Evolutionary conservation across 495 filamentous ascomycete species (phyloP).

Genomic region (Penicillium tannophilum): DNA sequence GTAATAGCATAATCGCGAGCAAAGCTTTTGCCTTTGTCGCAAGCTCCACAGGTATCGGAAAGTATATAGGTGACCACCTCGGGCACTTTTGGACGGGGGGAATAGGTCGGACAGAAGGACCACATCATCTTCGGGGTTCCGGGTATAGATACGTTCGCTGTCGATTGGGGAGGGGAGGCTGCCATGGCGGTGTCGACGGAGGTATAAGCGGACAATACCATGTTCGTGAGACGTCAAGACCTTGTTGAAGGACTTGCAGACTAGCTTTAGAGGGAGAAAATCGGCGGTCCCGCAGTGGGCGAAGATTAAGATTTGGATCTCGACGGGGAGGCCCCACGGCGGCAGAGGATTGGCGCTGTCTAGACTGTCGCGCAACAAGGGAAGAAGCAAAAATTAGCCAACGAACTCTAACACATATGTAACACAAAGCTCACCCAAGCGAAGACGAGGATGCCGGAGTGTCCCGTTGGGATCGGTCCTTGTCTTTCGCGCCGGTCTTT

Average conservation of each 20-base stretch:
- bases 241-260: slow-evolving; percentile 43
- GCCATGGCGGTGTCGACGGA: slow-evolving; percentile 47
- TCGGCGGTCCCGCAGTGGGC: slow-evolving; percentile 43
- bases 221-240: slow-evolving; percentile 43
- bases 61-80: slow-evolving; percentile 48
- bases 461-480: slow-evolving; percentile 24
- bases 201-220: slow-evolving; percentile 44
- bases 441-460: slow-evolving; percentile 24
- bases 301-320: slow-evolving; percentile 50
- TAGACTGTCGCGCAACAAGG: slow-evolving; percentile 10
- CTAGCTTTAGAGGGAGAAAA: slow-evolving; percentile 40
- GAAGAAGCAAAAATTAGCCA: neutral
- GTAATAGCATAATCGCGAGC: slow-evolving; percentile 44
- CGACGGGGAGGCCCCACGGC: slow-evolving; percentile 47
- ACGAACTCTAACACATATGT: neutral
- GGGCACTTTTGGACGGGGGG: slow-evolving; percentile 45
- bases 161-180: slow-evolving; percentile 49
- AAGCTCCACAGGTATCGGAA: slow-evolving; percentile 45
- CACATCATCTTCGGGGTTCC: slow-evolving; percentile 48
- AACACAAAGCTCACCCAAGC: slow-evolving; percentile 18
- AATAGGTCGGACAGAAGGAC: slow-evolving; percentile 51
- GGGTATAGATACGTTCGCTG: slow-evolving; percentile 42
- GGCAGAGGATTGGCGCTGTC: slow-evolving; percentile 23
- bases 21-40: slow-evolving; percentile 42
- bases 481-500: slow-evolving; percentile 34